Conservation (phyloP, 2,329 filamentous ascomycete genomes). For the Hypoxylon sp. region DNA sequence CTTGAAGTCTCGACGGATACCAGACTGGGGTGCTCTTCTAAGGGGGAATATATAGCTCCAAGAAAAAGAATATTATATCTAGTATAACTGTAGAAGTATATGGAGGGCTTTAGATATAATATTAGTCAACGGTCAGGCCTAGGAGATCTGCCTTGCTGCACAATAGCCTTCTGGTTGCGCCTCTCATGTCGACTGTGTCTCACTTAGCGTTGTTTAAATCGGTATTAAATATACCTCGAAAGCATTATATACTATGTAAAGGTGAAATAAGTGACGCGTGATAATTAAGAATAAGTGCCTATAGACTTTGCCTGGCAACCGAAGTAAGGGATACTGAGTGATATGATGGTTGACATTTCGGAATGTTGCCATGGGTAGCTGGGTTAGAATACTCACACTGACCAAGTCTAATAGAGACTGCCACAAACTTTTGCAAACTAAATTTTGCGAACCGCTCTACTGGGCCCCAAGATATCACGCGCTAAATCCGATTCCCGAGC, state of each 20-base stretch:
- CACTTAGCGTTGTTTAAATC: background rate
- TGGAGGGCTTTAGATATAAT: background rate
- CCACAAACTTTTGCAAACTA: background rate
- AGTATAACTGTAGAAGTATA: background rate
- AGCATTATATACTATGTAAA: background rate
- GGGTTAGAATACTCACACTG: background rate
- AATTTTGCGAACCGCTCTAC: background rate
- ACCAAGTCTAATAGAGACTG: background rate
- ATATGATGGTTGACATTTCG: background rate
- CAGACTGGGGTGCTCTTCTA: background rate
- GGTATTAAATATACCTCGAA: background rate
- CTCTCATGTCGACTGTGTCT: background rate
- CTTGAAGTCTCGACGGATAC: background rate
- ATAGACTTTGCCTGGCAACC: background rate
- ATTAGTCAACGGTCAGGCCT: background rate
- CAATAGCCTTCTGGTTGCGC: background rate
- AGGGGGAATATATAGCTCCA: background rate
- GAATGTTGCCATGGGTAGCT: background rate
- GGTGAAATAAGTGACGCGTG: background rate
- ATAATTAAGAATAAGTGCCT: background rate
- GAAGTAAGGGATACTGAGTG: background rate
- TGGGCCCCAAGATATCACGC: background rate
- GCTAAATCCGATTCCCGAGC: constrained; percentile 1
- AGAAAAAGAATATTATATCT: background rate
- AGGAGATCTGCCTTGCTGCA: background rate